Evolutionary conservation across 2,329 filamentous ascomycete genomes (phyloP).

Genomic region (Curvularia verruculosa): DNA sequence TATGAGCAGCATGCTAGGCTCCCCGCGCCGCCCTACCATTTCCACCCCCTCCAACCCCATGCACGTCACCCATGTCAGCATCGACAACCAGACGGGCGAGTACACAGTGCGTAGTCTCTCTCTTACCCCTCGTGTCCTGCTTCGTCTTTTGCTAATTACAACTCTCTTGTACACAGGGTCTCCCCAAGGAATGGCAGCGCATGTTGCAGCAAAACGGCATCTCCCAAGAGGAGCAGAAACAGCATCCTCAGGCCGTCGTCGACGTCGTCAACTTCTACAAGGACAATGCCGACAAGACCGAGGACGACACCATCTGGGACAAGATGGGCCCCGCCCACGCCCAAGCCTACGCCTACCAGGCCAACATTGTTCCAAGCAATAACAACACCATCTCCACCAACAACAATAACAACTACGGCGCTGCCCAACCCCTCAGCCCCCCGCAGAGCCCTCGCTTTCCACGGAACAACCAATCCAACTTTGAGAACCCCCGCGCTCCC

Average conservation of each 20-base stretch:
- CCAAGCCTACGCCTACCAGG: slow-evolving; percentile 52
- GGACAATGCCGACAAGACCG: slow-evolving; percentile 80
- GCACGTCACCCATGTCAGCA: slow-evolving; percentile 96
- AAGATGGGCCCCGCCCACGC: slow-evolving; percentile 91
- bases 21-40: slow-evolving; percentile 88
- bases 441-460: slow-evolving; percentile 87
- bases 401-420: slow-evolving; percentile 43
- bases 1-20: slow-evolving; percentile 55
- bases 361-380: slow-evolving; percentile 41
- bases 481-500: slow-evolving; percentile 93
- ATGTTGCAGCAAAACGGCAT: slow-evolving; percentile 95
- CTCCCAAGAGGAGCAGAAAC: slow-evolving; percentile 91
- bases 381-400: slow-evolving; percentile 1
- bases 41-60: slow-evolving; percentile 98
- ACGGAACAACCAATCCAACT: slow-evolving; percentile 87
- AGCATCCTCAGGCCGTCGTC: slow-evolving; percentile 93
- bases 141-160: slow-evolving; percentile 15
- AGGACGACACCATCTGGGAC: slow-evolving; percentile 88
- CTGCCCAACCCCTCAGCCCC: slow-evolving; percentile 67
- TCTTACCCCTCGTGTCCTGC: background rate
- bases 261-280: slow-evolving; percentile 98
- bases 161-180: slow-evolving; percentile 66
- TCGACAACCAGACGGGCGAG: slow-evolving; percentile 93
- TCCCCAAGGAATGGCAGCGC: slow-evolving; percentile 97
- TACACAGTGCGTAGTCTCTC: slow-evolving; percentile 74